Conservation (phyloP, 2,329 filamentous ascomycete genomes). For the Aschersonia sp. region DNA sequence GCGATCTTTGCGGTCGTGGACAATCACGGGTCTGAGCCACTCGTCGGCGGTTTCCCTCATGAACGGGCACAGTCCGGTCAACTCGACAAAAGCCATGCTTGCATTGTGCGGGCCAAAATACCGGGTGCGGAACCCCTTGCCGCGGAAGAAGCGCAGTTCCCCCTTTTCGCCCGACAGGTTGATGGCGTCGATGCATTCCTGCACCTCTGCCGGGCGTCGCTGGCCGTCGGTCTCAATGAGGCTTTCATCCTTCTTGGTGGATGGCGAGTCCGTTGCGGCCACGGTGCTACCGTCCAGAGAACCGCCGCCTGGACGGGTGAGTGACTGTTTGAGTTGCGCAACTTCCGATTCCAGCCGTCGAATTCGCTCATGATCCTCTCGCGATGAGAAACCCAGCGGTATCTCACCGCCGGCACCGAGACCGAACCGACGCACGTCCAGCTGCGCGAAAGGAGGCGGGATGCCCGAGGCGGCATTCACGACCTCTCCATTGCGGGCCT, state of each 20-base stretch:
- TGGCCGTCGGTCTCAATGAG: slow-evolving; percentile 15
- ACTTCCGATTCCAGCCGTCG: slow-evolving; percentile 45
- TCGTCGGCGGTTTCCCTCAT: slow-evolving; percentile 50
- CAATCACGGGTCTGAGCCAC: slow-evolving; percentile 43
- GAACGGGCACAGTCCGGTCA: slow-evolving; percentile 42
- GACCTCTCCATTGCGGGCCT: slow-evolving; percentile 38
- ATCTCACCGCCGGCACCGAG: slow-evolving; percentile 13
- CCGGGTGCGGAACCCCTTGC: slow-evolving; percentile 44
- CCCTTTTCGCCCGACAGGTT: slow-evolving; percentile 29
- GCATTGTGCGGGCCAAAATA: slow-evolving; percentile 48
- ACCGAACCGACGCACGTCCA: slow-evolving; percentile 24
- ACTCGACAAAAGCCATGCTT: slow-evolving; percentile 44
- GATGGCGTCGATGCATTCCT: slow-evolving; percentile 24
- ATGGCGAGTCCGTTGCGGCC: slow-evolving; percentile 27
- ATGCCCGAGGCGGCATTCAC: slow-evolving; percentile 31
- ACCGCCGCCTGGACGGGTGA: slow-evolving; percentile 26
- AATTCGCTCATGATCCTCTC: slow-evolving; percentile 41
- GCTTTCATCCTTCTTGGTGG: slow-evolving; percentile 28
- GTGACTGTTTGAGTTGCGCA: slow-evolving; percentile 37
- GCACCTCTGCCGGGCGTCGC: slow-evolving; percentile 19
- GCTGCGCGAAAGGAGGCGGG: slow-evolving; percentile 25
- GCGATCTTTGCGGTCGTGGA: slow-evolving; percentile 41
- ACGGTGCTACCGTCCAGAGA: slow-evolving; percentile 38
- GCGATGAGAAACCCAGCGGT: slow-evolving; percentile 14
- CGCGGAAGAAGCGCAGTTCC: slow-evolving; percentile 42